phyloP scores from a whole-genome alignment of 257 asterid genomes.

The Nicotiana otophora region DNA sequence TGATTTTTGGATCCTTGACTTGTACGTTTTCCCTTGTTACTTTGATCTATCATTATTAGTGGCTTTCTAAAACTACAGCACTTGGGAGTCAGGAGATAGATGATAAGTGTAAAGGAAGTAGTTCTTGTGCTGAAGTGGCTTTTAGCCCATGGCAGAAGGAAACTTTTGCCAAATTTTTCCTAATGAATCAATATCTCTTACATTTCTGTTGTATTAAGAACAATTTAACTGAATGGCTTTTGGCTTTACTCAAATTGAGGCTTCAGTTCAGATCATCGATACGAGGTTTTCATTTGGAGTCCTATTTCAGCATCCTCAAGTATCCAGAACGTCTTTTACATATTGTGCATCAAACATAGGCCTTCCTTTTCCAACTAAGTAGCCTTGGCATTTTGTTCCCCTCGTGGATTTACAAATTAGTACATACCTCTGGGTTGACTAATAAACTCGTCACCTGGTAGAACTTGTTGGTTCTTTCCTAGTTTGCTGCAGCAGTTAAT shows the following conservation, averaged over 20 bases:
- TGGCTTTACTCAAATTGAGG: neutral
- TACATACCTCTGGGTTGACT: neutral
- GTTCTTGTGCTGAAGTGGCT: neutral
- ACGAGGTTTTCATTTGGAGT: neutral
- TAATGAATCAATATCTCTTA: neutral
- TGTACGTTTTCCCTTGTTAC: neutral
- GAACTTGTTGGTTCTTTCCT: neutral
- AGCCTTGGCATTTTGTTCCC: neutral
- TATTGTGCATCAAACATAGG: neutral
- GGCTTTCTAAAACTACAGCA: neutral
- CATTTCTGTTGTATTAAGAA: too few species aligned
- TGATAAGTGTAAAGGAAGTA: neutral
- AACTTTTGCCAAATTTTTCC: neutral
- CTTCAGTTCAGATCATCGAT: neutral
- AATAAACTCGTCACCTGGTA: neutral
- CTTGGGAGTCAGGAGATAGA: neutral
- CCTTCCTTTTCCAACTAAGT: neutral
- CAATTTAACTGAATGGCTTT: too few species aligned
- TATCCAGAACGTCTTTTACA: neutral
- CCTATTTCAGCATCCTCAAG: neutral
- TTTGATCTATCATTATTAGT: neutral
- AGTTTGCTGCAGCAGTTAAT: neutral
- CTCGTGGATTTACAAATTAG: neutral
- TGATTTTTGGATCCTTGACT: conserved; percentile 10
- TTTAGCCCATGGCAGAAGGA: neutral